Evolutionary conservation across 345 rosid species (phyloP).

Genomic region (Garcia nutans): DNA sequence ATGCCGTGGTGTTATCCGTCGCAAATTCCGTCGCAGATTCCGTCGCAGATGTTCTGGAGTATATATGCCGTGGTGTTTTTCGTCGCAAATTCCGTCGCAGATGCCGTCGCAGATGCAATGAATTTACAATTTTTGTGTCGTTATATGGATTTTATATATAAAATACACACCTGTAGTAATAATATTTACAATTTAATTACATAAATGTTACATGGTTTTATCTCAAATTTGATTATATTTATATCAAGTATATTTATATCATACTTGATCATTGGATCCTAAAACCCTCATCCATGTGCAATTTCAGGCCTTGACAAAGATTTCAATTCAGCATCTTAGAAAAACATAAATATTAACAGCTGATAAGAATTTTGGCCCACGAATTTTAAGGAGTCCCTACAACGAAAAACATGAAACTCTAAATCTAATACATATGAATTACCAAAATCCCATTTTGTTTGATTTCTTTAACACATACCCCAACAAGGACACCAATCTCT

Average conservation of each 20-base stretch:
- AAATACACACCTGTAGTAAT: too few relatives aligned
- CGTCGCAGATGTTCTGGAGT: too few relatives aligned
- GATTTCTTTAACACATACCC: constrained; percentile 53
- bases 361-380: background rate
- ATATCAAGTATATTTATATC: too few relatives aligned
- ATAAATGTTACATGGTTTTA: background rate
- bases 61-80: too few relatives aligned
- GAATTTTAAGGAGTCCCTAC: background rate
- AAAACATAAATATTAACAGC: background rate
- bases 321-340: background rate
- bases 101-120: too few relatives aligned
- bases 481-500: constrained; percentile 96
- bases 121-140: too few relatives aligned
- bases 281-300: background rate
- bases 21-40: too few relatives aligned
- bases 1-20: too few relatives aligned
- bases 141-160: too few relatives aligned
- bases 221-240: background rate
- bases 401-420: background rate
- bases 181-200: too few relatives aligned
- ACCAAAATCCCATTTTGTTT: background rate
- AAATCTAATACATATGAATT: background rate
- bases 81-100: too few relatives aligned
- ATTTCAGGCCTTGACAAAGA: background rate
- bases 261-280: background rate